Percentiles rank a stretch among this genome's conserved stretches.
Evolutionary conservation across 306 rosid genomes (phyloP).

Genomic region (Vachellia collinsii): DNA sequence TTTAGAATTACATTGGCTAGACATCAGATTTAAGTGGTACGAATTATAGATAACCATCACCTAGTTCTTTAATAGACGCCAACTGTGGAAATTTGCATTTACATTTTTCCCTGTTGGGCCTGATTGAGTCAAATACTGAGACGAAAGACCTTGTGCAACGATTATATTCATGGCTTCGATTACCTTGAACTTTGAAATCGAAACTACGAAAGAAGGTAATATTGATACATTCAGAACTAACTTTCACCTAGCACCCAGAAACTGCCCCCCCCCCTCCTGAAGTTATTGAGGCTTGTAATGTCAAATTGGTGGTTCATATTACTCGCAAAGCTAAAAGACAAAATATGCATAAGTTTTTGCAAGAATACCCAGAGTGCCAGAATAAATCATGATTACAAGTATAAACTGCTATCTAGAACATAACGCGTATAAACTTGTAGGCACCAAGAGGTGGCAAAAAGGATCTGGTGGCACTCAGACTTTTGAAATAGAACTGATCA

Average conservation of each 20-base stretch:
- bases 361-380: constrained; percentile 23
- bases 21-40: background rate
- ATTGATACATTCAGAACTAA: constrained; percentile 21
- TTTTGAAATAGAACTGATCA: constrained; percentile 51
- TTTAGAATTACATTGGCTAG: background rate
- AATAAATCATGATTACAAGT: background rate
- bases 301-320: background rate
- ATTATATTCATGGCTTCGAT: background rate
- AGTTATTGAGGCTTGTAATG: background rate
- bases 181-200: constrained; percentile 15
- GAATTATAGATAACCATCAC: background rate
- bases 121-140: background rate
- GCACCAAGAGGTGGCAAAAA: constrained; percentile 2
- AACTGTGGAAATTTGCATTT: background rate
- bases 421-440: background rate
- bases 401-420: constrained; percentile 18
- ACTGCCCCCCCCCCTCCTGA: background rate
- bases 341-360: background rate
- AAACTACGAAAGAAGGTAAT: background rate
- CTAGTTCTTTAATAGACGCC: background rate
- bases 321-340: background rate
- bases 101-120: background rate
- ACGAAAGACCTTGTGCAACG: background rate
- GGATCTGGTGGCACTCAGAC: constrained; percentile 19
- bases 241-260: constrained; percentile 19